Evolutionary conservation across 225 moss, liverwort and hornwort species (phyloP).

Genomic region (Pleurozium schreberi): DNA sequence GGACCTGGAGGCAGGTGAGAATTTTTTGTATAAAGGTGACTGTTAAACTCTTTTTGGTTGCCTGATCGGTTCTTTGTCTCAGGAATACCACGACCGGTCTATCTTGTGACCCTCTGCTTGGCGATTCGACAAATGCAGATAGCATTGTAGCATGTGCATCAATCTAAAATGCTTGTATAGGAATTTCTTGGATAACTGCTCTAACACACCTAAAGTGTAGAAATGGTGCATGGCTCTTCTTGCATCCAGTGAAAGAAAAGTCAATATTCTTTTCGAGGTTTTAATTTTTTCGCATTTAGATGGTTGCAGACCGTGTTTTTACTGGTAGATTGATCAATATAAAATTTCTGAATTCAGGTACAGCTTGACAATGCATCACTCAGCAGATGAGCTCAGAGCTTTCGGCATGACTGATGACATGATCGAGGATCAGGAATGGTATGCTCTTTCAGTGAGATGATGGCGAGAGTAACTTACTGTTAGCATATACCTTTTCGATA

Average conservation of each 20-base stretch:
- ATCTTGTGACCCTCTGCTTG: background rate
- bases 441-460: background rate
- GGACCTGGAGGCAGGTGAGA: slow-evolving; percentile 95
- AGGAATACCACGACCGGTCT: background rate
- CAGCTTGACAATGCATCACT: slow-evolving; percentile 80
- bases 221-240: background rate
- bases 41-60: background rate
- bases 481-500: background rate
- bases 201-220: background rate
- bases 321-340: background rate
- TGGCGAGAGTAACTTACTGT: background rate
- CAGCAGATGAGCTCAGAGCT: slow-evolving; percentile 65
- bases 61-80: background rate
- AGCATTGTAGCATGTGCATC: background rate
- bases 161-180: background rate
- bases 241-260: background rate
- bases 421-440: slow-evolving; percentile 98
- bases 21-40: background rate
- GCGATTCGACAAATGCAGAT: background rate
- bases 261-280: background rate
- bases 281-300: background rate
- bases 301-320: background rate
- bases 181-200: background rate
- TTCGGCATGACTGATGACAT: slow-evolving; percentile 97
- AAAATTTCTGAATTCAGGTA: slow-evolving; percentile 47